Evolutionary conservation across 257 asterid genomes (phyloP), one percentile per base, ranked within the genome.

Genomic region (Gentiana dahurica): DNA sequence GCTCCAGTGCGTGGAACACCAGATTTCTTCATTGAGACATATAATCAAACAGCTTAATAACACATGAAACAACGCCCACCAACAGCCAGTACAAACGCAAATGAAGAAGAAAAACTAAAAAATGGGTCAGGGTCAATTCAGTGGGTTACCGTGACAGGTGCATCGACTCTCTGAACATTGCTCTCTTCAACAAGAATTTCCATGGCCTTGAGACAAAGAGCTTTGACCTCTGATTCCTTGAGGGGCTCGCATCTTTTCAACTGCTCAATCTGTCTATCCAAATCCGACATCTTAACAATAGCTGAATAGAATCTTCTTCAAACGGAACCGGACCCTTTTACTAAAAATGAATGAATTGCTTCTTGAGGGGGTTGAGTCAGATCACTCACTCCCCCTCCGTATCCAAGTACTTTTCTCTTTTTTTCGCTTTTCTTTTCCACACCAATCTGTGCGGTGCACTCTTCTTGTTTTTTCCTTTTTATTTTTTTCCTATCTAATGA

Each of bases 181-280:
- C 95, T 79, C 81, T 90, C 96, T 66, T 90, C 98, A 32, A 90
- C 96, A 39, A 90, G 91, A 67, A 90, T 90, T 72, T 90, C 98
- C 80, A 90, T 84, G 58, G 96, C 96, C 64, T 84, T 90, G 35
- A 87, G 79, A 64, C 96, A 90, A 10, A 90, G 86, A 45, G 81
- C 76, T 73, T 90, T 90, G 8, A 90, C 98, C 74, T 90, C 89
- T 4, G 88, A 82, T 62, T 90, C 98, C 58, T 71, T 71, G 9
- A 90, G 79, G 60, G 96, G 94, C 51, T 90, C 96, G 72, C 98
- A 90, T 73, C 95, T 64, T 71, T 84, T 91, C 41, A 91, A 81
- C 81, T 85, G 96, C 78, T 87, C 95, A 36, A 87, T 91, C 66
- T 91, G 98, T 65, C 82, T 84, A 74, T 91, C 95, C 54, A 91